Conservation (phyloP, 2,329 filamentous ascomycete genomes). For the Colletotrichum spaethianum region DNA sequence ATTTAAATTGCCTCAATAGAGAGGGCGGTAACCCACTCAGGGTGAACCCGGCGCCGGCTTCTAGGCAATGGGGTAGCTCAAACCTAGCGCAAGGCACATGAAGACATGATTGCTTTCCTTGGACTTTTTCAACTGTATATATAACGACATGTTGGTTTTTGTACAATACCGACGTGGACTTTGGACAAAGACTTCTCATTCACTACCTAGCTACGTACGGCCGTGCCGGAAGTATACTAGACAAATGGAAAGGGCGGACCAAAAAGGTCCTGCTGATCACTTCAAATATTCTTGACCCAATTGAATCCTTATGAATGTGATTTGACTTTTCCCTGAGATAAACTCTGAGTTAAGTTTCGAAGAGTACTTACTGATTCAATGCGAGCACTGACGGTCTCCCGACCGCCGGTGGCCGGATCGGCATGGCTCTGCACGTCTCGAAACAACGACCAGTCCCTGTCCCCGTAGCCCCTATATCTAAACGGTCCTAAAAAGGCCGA, state of each 20-base stretch:
- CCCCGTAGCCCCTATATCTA: not conserved
- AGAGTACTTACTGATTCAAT: not conserved
- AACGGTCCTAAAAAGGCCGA: not conserved
- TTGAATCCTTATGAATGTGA: not conserved
- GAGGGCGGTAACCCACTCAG: not conserved
- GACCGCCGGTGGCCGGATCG: not conserved
- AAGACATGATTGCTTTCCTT: conserved; percentile 29
- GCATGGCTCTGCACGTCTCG: not conserved
- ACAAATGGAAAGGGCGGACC: conserved; percentile 37
- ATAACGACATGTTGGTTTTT: conserved; percentile 29
- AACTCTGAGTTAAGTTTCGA: not conserved
- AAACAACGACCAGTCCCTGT: not conserved
- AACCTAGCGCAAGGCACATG: conserved; percentile 8
- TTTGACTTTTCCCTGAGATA: not conserved
- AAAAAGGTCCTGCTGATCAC: conserved; percentile 25
- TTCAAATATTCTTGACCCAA: not conserved
- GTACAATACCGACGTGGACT: conserved; percentile 25
- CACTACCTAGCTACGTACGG: conserved; percentile 12
- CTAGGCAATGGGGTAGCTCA: not conserved
- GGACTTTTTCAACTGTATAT: conserved; percentile 38
- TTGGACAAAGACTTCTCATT: conserved; percentile 22
- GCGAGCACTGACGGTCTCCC: not conserved
- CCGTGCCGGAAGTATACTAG: conserved; percentile 30
- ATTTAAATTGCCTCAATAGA: not conserved
- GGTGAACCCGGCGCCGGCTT: not conserved